phyloP scores from a whole-genome alignment of 768 basidiomycete species.

The Xerocomellus chrysenteron region DNA sequence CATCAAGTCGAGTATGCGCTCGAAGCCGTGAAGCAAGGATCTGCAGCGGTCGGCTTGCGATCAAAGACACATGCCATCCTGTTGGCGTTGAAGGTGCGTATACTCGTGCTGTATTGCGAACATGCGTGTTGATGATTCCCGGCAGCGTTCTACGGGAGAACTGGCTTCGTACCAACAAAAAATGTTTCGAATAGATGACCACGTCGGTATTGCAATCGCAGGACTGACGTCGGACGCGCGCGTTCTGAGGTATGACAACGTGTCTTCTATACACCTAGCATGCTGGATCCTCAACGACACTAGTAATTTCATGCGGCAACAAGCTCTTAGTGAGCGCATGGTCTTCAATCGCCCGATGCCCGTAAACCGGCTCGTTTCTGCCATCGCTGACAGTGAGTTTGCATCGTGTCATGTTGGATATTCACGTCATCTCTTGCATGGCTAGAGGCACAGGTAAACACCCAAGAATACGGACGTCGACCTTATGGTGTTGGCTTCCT shows the following conservation, averaged over 20 bases:
- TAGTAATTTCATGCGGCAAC: conserved; percentile 99
- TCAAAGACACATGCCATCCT: conserved; percentile 94
- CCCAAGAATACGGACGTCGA: conserved; percentile 95
- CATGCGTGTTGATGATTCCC: conserved; percentile 3
- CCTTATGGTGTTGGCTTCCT: conserved; percentile 99
- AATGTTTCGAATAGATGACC: conserved; percentile 99
- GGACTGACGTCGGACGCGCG: conserved; percentile 98
- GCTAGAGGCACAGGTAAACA: conserved; percentile 95
- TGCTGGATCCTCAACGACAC: neutral
- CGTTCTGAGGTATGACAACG: conserved; percentile 71
- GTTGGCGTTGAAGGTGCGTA: conserved; percentile 83
- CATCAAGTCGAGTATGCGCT: conserved; percentile 99
- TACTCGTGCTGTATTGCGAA: neutral
- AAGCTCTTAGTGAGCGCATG: conserved; percentile 95
- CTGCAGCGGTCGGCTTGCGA: conserved; percentile 94
- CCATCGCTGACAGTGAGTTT: conserved; percentile 90
- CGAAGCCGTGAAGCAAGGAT: conserved; percentile 99
- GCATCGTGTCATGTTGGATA: neutral
- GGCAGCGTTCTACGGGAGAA: conserved; percentile 95
- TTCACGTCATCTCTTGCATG: conserved; percentile 6
- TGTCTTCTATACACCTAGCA: neutral
- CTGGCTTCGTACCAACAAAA: conserved; percentile 99
- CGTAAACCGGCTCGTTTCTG: conserved; percentile 87
- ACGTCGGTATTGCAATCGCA: conserved; percentile 98
- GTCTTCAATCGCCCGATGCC: conserved; percentile 93